Evolutionary conservation across 345 rosid genomes (phyloP), one percentile per base, ranked within the genome.

Genomic region (Cochlearia excelsa): DNA sequence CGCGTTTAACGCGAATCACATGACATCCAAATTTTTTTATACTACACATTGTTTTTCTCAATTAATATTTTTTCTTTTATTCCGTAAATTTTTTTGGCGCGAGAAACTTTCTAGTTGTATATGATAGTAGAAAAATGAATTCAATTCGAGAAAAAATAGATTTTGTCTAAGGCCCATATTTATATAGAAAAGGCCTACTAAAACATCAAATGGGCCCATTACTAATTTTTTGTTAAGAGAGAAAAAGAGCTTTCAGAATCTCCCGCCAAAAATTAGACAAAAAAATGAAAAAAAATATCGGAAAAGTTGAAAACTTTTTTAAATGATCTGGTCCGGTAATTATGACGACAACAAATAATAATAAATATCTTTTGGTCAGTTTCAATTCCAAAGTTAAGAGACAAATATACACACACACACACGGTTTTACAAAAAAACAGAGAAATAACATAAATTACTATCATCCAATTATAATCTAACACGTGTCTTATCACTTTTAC

Each of bases 261-360:
- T 72, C 77, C 65, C 63, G 70, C 74, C 65, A 54, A 51, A 7
- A 7, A 6, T 43, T 61, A 54, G 73, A 69, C 54, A 16, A 16
- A 16, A 16, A 16, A 16, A 0, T 2, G 30, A 31, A 10, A 10
- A 54, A 3, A 50, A 45, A 30, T 3, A 9, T 26, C 7, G 7
- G 7, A 27, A 2, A 2, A 1, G 7, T 43, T 5, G 4, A 5
- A 51, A 52, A 16, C 23, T 16, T 16, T 16, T 10, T 61, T 27
- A 69, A 34, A 34, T 50, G 64, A 69, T 61, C 33, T 61, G 7
- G 23, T 26, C 3, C 0, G 4, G 54, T 54, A 62, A 29, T 56
- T 49, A 70, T 51, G 74, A 70, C 64, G 68, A 63, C 74, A 57
- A 70, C 74, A 70, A 63, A 70, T 16, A 16, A 70, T 16, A 16